Evolutionary conservation across 768 basidiomycete genomes (phyloP), one percentile per base, ranked within the genome.

Genomic region (Lentinula detonsa): DNA sequence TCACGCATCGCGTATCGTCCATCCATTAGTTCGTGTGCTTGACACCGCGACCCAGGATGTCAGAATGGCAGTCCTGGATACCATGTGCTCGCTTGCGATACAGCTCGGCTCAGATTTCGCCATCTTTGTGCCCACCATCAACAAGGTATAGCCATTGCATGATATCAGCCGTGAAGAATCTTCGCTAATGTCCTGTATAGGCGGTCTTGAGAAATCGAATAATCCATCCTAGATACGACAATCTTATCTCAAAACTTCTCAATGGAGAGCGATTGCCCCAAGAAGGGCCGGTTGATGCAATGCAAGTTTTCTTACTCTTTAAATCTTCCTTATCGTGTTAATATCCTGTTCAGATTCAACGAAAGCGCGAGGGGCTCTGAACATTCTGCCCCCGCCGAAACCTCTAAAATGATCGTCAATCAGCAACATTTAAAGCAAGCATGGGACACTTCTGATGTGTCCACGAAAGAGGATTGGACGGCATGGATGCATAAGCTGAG

Each of bases 21-120:
- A 98, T 67, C 95, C 97, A 4, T 81, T 99, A 28, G 89, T 93
- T 43, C 84, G 97, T 40, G 91, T 98, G 1, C 76, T 99, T 60
- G 86, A 87, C 45, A 79, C 78, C 39, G 78, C 82, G 1, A 87
- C 81, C 65, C 89, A 89, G 62, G 95, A 98, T 61, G 76, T 98
- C 51, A 81, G 92, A 21, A 83, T 83, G 72, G 85, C 90, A 1
- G 91, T 95, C 7, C 89, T 98, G 86, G 95, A 98, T 62, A 92
- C 95, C 0, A 76, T 99, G 1, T 97, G 93, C 70, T 91, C 95
- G 0, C 78, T 98, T 43, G 87, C 98, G 42, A 81, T 93, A 40
- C 97, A 99, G 68, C 85, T 99, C 57, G 95, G 95, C 1, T 88
- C 95, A 0, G 96, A 98, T 71, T 99, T 95, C 66, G 95, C 97